A percentile compares a stretch with the other conserved stretches of the same genome.
These are phyloP conservation scores for Solanum habrochaites DNA, from an alignment of 257 asterid genomes.

Conservation along the genomic window DNA sequence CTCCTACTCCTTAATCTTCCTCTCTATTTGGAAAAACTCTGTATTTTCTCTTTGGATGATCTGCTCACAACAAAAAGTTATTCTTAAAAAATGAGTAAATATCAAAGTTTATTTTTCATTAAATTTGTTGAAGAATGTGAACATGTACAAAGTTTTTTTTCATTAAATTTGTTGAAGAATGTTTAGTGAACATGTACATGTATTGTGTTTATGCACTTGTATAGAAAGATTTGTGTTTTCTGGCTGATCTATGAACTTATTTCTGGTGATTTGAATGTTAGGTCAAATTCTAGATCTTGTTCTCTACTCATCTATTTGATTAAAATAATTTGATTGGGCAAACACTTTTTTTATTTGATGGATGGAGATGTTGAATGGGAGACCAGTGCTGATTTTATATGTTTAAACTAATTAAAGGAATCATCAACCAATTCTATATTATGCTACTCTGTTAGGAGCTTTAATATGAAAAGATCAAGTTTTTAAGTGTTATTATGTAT, in stretches of 20 bases:
- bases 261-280: not conserved
- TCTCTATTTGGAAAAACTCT: not conserved
- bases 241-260: too few relatives aligned
- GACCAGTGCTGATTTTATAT: not conserved
- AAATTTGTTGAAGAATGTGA: too few relatives aligned
- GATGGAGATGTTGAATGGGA: not conserved
- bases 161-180: not conserved
- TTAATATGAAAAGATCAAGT: too few relatives aligned
- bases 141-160: too few relatives aligned
- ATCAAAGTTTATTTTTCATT: not conserved
- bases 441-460: too few relatives aligned
- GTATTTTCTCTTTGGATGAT: not conserved
- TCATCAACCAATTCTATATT: too few relatives aligned
- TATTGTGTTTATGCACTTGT: not conserved
- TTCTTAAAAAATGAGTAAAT: not conserved
- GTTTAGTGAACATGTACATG: not conserved
- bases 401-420: not conserved
- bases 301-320: not conserved
- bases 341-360: not conserved
- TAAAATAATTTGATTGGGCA: not conserved
- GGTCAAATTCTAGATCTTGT: not conserved
- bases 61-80: not conserved
- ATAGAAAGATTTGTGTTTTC: not conserved
- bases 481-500: too few relatives aligned
- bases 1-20: not conserved